Evolutionary conservation across 108 stramenopile species (phyloP).

Genomic region (Nitzschia sp.): DNA sequence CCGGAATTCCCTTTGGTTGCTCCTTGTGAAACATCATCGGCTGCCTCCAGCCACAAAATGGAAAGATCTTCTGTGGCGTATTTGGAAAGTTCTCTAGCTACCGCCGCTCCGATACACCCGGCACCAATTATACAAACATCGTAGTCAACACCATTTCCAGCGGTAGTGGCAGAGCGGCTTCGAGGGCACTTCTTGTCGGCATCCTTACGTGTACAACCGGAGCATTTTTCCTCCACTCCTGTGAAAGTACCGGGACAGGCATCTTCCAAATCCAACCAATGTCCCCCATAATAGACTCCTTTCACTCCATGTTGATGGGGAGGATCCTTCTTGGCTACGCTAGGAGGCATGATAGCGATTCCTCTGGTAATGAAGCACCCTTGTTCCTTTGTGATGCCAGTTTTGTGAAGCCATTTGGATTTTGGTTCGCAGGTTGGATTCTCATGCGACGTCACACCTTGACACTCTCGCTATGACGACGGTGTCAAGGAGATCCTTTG

Average conservation of each 20-base stretch:
- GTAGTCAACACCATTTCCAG: conserved; percentile 33
- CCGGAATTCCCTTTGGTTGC: conserved; percentile 71
- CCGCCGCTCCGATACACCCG: conserved; percentile 75
- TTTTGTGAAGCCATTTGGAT: no score
- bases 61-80: conserved; percentile 51
- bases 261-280: conserved; percentile 78
- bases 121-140: conserved; percentile 70
- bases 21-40: conserved; percentile 73
- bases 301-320: conserved; percentile 55
- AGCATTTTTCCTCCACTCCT: conserved; percentile 31
- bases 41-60: conserved; percentile 65
- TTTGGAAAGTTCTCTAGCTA: conserved; percentile 73
- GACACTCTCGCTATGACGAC: no score
- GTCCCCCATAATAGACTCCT: conserved; percentile 71
- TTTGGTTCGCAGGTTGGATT: no score
- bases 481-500: no score
- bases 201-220: conserved; percentile 21
- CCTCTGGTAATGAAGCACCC: no score
- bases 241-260: conserved; percentile 50
- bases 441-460: no score
- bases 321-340: background rate
- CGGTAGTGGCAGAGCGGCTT: conserved; percentile 39
- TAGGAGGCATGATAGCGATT: conserved; percentile 10
- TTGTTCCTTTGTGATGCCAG: no score
- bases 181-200: conserved; percentile 49